These are phyloP conservation scores for Acer yangbiense DNA, from an alignment of 345 rosid species.

Conservation along the genomic window DNA sequence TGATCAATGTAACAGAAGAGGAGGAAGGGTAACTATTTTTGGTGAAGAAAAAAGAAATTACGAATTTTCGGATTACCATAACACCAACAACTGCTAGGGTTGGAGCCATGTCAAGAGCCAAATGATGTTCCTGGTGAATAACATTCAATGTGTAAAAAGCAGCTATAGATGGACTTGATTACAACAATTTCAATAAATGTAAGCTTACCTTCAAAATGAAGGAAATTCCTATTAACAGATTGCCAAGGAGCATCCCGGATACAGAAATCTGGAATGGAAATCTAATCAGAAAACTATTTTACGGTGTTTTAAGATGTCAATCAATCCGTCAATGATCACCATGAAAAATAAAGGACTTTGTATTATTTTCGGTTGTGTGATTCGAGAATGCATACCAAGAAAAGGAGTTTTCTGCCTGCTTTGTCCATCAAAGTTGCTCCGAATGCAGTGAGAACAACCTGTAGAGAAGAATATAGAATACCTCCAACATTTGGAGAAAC, in stretches of 20 bases:
- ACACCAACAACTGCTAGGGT: conserved; percentile 42
- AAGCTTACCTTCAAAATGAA: conserved; percentile 45
- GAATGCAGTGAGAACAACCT: conserved; percentile 40
- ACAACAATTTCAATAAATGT: not conserved
- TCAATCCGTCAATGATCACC: not conserved
- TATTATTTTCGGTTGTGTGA: not conserved
- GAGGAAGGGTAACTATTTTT: no score
- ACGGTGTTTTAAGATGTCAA: not conserved
- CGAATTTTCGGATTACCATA: conserved; percentile 31
- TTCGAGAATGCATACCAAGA: conserved; percentile 25
- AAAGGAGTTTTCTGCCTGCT: conserved; percentile 53
- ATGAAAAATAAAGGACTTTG: not conserved
- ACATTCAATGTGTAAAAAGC: not conserved
- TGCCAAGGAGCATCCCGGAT: conserved; percentile 41
- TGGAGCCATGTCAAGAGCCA: conserved; percentile 36
- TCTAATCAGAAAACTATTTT: not conserved
- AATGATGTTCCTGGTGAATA: conserved; percentile 32
- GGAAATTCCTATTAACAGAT: conserved; percentile 38
- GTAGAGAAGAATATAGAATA: conserved; percentile 41
- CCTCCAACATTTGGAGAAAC: conserved; percentile 44
- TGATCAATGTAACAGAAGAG: not conserved
- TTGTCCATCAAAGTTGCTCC: conserved; percentile 43
- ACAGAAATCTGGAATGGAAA: conserved; percentile 40
- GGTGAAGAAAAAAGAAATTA: not conserved
- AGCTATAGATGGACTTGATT: conserved; percentile 1